Evolutionary conservation across 352 stramenopile species (phyloP), one percentile per base, ranked within the genome.

Genomic region (Thraustochytrium striatum): DNA sequence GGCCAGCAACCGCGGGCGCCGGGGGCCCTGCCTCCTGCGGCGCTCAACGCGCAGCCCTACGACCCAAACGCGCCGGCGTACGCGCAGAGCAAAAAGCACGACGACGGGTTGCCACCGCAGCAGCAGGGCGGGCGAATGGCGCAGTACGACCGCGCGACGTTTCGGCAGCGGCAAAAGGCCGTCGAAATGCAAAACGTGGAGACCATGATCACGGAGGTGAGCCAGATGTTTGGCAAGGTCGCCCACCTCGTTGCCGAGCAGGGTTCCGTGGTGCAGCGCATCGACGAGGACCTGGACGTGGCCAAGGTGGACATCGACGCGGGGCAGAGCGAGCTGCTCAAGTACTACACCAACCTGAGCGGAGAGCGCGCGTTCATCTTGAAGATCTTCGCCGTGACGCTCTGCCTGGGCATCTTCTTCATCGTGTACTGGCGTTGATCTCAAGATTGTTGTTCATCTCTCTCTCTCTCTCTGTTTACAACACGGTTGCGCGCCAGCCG

Each of bases 341-440:
- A 80, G 70, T 80, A 80, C 36, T 80, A 80, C 58, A 80, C 79
- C 36, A 59, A 72, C 28, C 41, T 80, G 9, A 79, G 57, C 38
- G 53, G 53, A 28, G 70, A 80, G 50, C 55, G 70, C 0, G 30
- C 19, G 11, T 73, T 80, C 41, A 80, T 80, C 36, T 19, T 80
- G 25, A 80, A 80, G 28, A 72, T 80, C 28, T 75, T 80, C 28
- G 33, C 57, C 41, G 53, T 47, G 21, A 57, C 79, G 21, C 57
- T 80, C 36, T 33, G 53, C 7, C 35, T 80, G 7, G 57, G n/a
- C 1, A 32, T 25, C n/a, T 75, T 80, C 36, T 80, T 80, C 25
- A 8, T 80, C 28, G 38, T 65, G 13, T 72, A 35, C 57, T 80
- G 58, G 55, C 70, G 58, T 5, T 80, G 32, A 62, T n/a, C 9